Percentiles rank a stretch among this genome's conserved stretches.
These are phyloP conservation scores for Capsaspora owczarzaki DNA, from an alignment of 78 protist genomes.

Conservation along the genomic window DNA sequence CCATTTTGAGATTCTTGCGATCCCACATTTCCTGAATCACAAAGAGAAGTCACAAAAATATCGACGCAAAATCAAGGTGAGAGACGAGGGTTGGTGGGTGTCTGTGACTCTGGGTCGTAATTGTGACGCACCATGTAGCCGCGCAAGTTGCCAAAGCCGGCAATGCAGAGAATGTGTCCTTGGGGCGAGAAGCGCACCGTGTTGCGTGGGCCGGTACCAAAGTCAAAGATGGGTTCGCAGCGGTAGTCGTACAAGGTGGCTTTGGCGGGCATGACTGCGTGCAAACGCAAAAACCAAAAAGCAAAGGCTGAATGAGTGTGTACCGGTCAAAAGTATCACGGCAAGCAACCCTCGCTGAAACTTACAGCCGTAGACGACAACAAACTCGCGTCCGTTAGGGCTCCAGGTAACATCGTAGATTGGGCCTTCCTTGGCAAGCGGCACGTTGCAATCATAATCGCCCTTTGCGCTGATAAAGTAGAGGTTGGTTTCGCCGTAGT, in stretches of 20 bases:
- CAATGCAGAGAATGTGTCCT: slow-evolving; percentile 13
- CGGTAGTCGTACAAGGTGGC: slow-evolving; percentile 25
- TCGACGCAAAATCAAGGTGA: not conserved
- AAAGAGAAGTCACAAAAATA: not conserved
- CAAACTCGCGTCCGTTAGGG: slow-evolving; percentile 32
- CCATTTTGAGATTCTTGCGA: not conserved
- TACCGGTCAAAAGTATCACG: not conserved
- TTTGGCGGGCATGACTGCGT: slow-evolving; percentile 38
- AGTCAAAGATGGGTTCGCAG: slow-evolving; percentile 38
- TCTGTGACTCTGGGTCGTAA: not conserved
- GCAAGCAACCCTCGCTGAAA: not conserved
- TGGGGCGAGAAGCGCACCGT: slow-evolving; percentile 27
- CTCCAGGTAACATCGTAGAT: slow-evolving; percentile 50
- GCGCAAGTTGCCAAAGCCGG: slow-evolving; percentile 54
- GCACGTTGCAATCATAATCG: slow-evolving; percentile 3
- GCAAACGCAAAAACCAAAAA: not conserved
- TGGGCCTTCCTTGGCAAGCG: slow-evolving; percentile 39
- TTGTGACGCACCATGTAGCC: slow-evolving; percentile 29
- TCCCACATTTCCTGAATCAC: slow-evolving; percentile 28
- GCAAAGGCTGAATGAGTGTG: not conserved
- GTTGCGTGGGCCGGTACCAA: slow-evolving; percentile 55
- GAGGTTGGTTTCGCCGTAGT: slow-evolving; percentile 51
- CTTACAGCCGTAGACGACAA: slow-evolving; percentile 31
- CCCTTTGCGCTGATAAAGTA: slow-evolving; percentile 4
- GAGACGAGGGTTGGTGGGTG: not conserved